Conservation (phyloP, 305 asterid genomes). For the Striga hermonthica region DNA sequence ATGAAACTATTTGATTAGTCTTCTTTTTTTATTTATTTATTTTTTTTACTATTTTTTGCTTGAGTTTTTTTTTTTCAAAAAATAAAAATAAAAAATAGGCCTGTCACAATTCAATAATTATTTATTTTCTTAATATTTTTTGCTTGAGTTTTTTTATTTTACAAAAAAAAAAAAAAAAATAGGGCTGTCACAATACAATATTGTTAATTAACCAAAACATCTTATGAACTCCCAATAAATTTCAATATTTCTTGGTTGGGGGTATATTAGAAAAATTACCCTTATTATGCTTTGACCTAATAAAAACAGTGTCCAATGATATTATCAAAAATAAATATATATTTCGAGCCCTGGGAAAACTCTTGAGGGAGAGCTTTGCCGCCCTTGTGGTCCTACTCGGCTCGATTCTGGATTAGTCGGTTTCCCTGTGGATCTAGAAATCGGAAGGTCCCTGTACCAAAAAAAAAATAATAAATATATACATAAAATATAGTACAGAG, state of each 20-base stretch:
- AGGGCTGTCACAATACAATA: not conserved
- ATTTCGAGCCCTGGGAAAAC: not conserved
- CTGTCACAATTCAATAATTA: not conserved
- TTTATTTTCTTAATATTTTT: not conserved
- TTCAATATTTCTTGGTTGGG: not conserved
- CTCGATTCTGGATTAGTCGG: too few relatives aligned
- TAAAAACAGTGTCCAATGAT: not conserved
- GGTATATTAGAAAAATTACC: not conserved
- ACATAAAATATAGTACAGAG: not conserved
- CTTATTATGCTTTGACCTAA: not conserved
- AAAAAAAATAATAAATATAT: not conserved
- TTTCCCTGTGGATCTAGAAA: too few relatives aligned
- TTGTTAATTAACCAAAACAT: too few relatives aligned
- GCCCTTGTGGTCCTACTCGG: too few relatives aligned
- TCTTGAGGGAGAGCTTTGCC: too few relatives aligned
- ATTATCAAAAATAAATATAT: not conserved
- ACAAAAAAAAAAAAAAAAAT: too few relatives aligned
- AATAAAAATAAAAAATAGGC: too few relatives aligned
- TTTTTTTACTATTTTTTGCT: not conserved
- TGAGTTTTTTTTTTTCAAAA: not conserved
- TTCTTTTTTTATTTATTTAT: not conserved
- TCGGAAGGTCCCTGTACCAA: too few relatives aligned
- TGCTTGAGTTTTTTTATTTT: constrained; percentile 21
- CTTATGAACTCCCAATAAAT: not conserved
- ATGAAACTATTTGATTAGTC: constrained; percentile 25